Conservation (phyloP, 2,329 filamentous ascomycete genomes). For the Pseudogymnoascus sp. region DNA sequence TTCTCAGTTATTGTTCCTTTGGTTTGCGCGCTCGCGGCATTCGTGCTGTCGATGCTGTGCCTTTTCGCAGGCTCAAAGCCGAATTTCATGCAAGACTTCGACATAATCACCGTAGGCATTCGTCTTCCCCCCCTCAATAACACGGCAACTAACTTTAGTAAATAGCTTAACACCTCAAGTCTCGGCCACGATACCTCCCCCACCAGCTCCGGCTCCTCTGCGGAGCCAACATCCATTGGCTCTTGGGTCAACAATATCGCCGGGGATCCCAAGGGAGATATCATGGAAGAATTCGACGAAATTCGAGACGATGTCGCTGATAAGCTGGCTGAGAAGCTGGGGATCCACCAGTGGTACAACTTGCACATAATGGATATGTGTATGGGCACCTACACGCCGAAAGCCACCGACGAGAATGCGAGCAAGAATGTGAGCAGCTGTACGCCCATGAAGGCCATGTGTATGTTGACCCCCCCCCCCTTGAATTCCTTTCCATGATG, state of each 20-base stretch:
- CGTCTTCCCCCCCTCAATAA: background rate
- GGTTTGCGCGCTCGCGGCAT: slow-evolving; percentile 42
- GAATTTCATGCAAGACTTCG: slow-evolving; percentile 46
- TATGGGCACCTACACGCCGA: slow-evolving; percentile 34
- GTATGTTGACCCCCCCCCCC: slow-evolving; percentile 24
- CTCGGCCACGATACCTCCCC: slow-evolving; percentile 34
- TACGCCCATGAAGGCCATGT: slow-evolving; percentile 43
- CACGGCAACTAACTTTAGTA: background rate
- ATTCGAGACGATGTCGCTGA: slow-evolving; percentile 30
- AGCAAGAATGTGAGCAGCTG: slow-evolving; percentile 45
- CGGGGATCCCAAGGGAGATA: slow-evolving; percentile 22
- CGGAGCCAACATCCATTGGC: slow-evolving; percentile 23
- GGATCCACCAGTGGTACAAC: slow-evolving; percentile 52
- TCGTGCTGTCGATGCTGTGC: slow-evolving; percentile 50
- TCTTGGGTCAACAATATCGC: slow-evolving; percentile 21
- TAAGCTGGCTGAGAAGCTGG: slow-evolving; percentile 38
- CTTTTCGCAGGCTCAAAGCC: slow-evolving; percentile 51
- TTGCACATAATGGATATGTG: slow-evolving; percentile 54
- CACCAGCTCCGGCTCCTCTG: slow-evolving; percentile 20
- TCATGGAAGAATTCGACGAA: slow-evolving; percentile 26
- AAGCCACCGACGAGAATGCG: slow-evolving; percentile 32
- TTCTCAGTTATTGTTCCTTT: slow-evolving; percentile 41
- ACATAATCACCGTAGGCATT: slow-evolving; percentile 44
- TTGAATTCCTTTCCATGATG: background rate
- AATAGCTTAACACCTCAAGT: slow-evolving; percentile 47